Conservation (phyloP, 148 eudicot genomes). For the Talinum fruticosum region DNA sequence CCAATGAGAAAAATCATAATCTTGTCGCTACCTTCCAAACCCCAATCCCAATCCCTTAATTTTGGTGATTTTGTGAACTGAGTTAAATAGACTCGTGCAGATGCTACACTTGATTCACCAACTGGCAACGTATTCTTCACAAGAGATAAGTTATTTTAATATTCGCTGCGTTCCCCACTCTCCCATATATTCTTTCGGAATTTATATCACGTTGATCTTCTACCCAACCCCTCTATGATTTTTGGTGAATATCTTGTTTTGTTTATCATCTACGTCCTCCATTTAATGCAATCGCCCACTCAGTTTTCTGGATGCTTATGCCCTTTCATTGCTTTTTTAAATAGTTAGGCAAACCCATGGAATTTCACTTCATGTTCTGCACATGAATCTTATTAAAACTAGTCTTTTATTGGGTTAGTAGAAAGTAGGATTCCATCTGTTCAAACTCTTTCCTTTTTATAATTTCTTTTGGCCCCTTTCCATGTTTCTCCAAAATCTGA, state of each 20-base stretch:
- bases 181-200: not conserved
- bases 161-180: not conserved
- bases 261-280: not conserved
- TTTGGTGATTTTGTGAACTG: not conserved
- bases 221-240: not conserved
- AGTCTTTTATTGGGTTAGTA: slow-evolving; percentile 8
- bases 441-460: no score
- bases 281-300: not conserved
- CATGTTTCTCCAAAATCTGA: not conserved
- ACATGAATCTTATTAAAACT: not conserved
- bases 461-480: not conserved
- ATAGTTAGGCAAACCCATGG: not conserved
- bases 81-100: not conserved
- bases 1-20: not conserved
- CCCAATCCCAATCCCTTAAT: no score
- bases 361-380: not conserved
- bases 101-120: not conserved
- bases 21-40: not conserved
- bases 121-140: not conserved
- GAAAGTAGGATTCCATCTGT: not conserved
- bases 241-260: not conserved
- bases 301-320: not conserved
- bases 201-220: not conserved
- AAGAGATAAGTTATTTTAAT: no score
- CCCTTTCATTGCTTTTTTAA: not conserved